Evolutionary conservation across 306 rosid species (phyloP).

Genomic region (Quercus agrifolia): DNA sequence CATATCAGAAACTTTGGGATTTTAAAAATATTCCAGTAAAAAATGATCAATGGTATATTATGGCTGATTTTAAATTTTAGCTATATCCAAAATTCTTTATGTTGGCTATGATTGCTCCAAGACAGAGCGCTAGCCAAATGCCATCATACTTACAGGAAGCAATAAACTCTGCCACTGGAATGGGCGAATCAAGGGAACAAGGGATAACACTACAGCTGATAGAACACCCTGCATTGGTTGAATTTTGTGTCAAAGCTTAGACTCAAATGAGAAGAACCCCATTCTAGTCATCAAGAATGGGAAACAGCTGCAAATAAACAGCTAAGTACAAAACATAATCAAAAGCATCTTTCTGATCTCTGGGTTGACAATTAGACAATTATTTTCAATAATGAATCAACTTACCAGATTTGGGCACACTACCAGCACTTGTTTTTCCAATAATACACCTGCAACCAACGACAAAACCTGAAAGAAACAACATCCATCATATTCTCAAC

Average conservation of each 20-base stretch:
- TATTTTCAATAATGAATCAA: conserved; percentile 7
- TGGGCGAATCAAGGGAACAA: conserved; percentile 89
- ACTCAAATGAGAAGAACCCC: not conserved
- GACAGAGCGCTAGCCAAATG: conserved; percentile 12
- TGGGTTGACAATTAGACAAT: conserved; percentile 4
- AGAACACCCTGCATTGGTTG: conserved; percentile 76
- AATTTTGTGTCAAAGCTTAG: conserved; percentile 29
- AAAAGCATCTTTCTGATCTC: conserved; percentile 19
- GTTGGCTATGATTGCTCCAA: not conserved
- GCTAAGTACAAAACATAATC: conserved; percentile 14
- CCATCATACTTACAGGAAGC: conserved; percentile 75
- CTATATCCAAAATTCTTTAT: not conserved
- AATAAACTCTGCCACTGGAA: conserved; percentile 96
- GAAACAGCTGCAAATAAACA: conserved; percentile 6
- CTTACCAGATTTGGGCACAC: conserved; percentile 79
- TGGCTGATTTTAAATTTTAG: not conserved
- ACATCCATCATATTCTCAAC: conserved; percentile 10
- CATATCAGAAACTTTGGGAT: not conserved
- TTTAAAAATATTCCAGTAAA: not conserved
- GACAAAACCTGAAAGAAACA: conserved; percentile 66
- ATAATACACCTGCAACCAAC: conserved; percentile 64
- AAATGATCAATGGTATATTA: not conserved
- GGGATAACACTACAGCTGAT: conserved; percentile 68
- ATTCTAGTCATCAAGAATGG: conserved; percentile 1
- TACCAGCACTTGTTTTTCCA: conserved; percentile 84